Evolutionary conservation across 768 basidiomycete genomes (phyloP), one percentile per base, ranked within the genome.

Genomic region (Antrodiella citrinella): DNA sequence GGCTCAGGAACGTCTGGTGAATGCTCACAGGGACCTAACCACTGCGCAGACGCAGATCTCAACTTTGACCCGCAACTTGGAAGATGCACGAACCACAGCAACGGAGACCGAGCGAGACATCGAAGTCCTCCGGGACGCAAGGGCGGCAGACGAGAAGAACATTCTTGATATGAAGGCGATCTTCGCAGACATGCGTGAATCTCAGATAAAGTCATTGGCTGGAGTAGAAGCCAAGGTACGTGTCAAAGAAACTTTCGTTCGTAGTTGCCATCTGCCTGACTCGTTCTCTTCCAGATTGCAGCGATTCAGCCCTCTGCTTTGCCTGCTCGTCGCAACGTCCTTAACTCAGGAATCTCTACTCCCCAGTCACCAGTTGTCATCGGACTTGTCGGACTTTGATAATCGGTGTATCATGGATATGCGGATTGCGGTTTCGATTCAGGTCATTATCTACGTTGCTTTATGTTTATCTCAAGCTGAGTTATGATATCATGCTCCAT

Each of bases 221-320:
- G 67, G 68, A 53, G 47, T 72, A 30, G 67, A 69, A 40, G 56
- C 61, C 38, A 66, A 69, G 68, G 72, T 73, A 53, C 45, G 68
- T 62, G 39, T 52, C 20, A 19, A 30, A 35, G 11, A 15, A 35
- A 35, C 7, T 15, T 7, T 35, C 30, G 7, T 35, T 15, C 30
- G 7, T 15, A 35, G 30, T 35, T n/a, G 30, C 15, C 15, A 7
- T 35, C 30, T 35, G n/a, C 15, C 15, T 35, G 30, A 35, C 30
- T 15, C 30, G 15, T 35, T 35, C 15, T 35, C 15, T 35, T 15
- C 15, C 30, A 35, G 30, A 35, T 35, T 7, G 30, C 30, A 15
- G 7, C 30, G 30, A 15, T 35, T 15, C 30, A 35, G 30, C 15
- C 15, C 15, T 7, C 15, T 35, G 7, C 30, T 35, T 15, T 35